Conservation (phyloP, 805 yeast genomes). For the Candida vaughaniae region DNA sequence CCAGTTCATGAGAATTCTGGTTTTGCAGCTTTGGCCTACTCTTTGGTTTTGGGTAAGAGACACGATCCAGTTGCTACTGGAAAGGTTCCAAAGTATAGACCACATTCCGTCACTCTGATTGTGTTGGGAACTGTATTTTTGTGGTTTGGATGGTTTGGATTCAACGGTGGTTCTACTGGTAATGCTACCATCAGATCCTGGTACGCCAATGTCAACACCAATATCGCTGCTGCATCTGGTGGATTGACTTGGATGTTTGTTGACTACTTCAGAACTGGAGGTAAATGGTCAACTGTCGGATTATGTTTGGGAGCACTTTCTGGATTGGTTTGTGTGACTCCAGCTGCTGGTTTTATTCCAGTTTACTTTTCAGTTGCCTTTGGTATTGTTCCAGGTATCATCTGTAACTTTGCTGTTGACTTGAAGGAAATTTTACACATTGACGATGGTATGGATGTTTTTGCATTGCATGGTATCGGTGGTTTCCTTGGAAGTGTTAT, state of each 20-base stretch:
- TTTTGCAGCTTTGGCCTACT: conserved; percentile 91
- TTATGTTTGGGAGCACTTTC: conserved; percentile 92
- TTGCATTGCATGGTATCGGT: conserved; percentile 92
- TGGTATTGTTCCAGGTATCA: conserved; percentile 73
- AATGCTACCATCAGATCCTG: conserved; percentile 89
- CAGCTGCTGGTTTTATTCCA: conserved; percentile 96
- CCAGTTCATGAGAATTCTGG: conserved; percentile 97
- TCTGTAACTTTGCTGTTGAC: conserved; percentile 85
- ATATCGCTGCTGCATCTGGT: conserved; percentile 90
- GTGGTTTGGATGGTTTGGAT: conserved; percentile 99
- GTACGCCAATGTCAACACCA: conserved; percentile 92
- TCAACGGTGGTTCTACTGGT: conserved; percentile 98
- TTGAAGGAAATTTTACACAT: conserved; percentile 67
- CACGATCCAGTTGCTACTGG: conserved; percentile 70
- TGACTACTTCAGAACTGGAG: conserved; percentile 82
- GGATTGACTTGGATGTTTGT: conserved; percentile 93
- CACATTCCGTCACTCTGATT: conserved; percentile 87
- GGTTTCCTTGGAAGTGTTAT: conserved; percentile 79
- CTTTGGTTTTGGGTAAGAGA: conserved; percentile 89
- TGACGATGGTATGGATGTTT: conserved; percentile 95
- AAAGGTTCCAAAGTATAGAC: conserved; percentile 84
- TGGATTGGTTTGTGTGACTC: conserved; percentile 93
- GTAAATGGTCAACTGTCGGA: conserved; percentile 91
- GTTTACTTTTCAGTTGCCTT: conserved; percentile 84
- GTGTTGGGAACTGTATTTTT: conserved; percentile 91